Conservation (phyloP, 106 monocot genomes). For the Vanilla planifolia region DNA sequence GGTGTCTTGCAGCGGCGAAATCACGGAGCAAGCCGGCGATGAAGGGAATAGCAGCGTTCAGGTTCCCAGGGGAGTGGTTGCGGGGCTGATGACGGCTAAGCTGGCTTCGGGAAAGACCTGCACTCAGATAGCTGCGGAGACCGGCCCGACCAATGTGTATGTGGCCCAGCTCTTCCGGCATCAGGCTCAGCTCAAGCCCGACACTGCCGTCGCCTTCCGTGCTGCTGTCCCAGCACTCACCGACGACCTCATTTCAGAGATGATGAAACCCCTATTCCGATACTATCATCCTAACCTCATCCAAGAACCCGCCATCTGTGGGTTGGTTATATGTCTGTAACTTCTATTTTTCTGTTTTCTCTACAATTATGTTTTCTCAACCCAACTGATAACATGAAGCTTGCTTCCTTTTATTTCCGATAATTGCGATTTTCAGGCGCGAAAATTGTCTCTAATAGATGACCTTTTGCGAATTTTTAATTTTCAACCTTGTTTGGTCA, state of each 20-base stretch:
- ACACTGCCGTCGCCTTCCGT: slow-evolving; percentile 34
- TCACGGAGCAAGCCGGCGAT: neutral
- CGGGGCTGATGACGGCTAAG: slow-evolving; percentile 35
- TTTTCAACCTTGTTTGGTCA: too few species aligned
- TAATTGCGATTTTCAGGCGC: too few species aligned
- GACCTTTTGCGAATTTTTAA: too few species aligned
- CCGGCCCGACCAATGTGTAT: slow-evolving; percentile 87
- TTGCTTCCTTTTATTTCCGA: too few species aligned
- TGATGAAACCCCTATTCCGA: slow-evolving; percentile 77
- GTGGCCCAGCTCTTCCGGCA: slow-evolving; percentile 80
- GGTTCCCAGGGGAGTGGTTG: neutral
- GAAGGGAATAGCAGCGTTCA: neutral
- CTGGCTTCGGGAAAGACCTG: slow-evolving; percentile 51
- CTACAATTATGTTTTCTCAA: too few species aligned
- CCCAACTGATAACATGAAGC: too few species aligned
- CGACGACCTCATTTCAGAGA: slow-evolving; percentile 47
- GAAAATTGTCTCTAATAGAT: neutral
- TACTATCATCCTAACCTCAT: slow-evolving; percentile 57
- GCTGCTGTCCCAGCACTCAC: slow-evolving; percentile 51
- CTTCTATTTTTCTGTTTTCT: too few species aligned
- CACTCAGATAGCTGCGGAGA: slow-evolving; percentile 62
- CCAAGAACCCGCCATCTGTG: slow-evolving; percentile 75
- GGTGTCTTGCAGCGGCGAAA: neutral
- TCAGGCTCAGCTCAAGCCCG: slow-evolving; percentile 75
- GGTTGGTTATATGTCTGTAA: slow-evolving; percentile 19